Evolutionary conservation across 208 protist genomes (phyloP), one percentile per base, ranked within the genome.

Genomic region (Leishmania arabica): DNA sequence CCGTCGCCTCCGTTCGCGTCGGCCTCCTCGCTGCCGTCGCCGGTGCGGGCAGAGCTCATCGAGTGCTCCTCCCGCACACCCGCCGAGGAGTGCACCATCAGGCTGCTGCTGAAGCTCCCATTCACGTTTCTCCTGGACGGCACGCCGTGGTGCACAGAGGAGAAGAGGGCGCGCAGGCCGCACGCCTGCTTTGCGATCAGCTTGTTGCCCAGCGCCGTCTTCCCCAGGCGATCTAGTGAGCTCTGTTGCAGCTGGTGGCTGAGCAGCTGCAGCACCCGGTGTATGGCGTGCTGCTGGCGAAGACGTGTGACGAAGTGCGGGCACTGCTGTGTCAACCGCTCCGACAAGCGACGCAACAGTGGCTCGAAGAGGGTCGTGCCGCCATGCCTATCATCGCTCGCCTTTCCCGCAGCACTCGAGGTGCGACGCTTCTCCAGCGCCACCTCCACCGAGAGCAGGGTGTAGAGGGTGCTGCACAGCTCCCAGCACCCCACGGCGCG

Each of bases 391-490:
- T 34, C 69, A 53, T 73, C 45, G 45, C 58, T 71, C 3, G 77
- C 75, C n/a, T 76, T 65, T 75, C 54, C 62, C 19, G 15, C 75
- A 8, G 74, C 79, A 21, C 31, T 47, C 34, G 31, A 31, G 54
- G 19, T 58, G 37, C 82, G 77, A 31, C 78, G 78, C 47, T 76
- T 78, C 75, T 90, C 83, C 69, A 87, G 81, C 27, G 68, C 79
- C 51, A 82, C 80, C 86, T 97, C 92, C 24, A 95, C 90, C n/a
- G 75, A 75, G 54, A 90, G 84, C 54, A 82, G 77, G 87, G 92
- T 97, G 80, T 93, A 90, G 40, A 98, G 77, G 9, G 86, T 91
- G 71, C 87, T 90, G 84, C 93, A 96, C 53, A 98, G 62, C 83
- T 96, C 93, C 92, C 92, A 98, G 77, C 84, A 84, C 17, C 60